Evolutionary conservation across 768 basidiomycete species (phyloP), one percentile per base, ranked within the genome.

Genomic region (Leccinum longicurvipes): DNA sequence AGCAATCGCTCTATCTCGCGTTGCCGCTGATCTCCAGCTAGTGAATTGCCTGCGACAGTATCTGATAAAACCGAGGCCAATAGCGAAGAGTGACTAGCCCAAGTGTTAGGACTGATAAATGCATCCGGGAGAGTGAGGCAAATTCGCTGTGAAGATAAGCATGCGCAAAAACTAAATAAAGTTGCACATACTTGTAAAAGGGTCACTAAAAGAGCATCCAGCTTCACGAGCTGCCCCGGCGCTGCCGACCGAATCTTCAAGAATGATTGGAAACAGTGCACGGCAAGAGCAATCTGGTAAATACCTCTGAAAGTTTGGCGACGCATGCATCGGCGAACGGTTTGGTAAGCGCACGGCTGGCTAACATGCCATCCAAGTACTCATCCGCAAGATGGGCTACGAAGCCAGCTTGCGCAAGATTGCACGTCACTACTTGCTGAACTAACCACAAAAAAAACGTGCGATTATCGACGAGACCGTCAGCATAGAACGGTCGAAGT

Each of bases 391-490:
- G 73, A 49, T 86, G 80, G 25, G 80, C 82, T 12, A 92, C 72
- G 65, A 93, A 92, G 3, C 85, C 86, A 14, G 83, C 82, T 72
- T 93, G 91, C 3, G 91, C 90, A 25, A 92, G 79, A 66, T 92
- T 93, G 64, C 86, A 91, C 3, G 75, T 77, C n/a, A 69, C 66
- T 81, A 89, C 84, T 65, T 91, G 89, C 55, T 87, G 83, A 19
- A 89, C 85, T 24, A 93, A 74, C 91, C 91, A 93, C 14, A 78
- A 72, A 7, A 93, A 78, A 69, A 92, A 91, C 0, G 87, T 85
- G 36, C 79, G 79, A 61, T 84, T 84, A 61, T 93, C 91, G 14
- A 93, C 86, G 15, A 93, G 76, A 24, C 89, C 87, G 67, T 93
- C 91, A 0, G 82, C 76, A 67, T 91, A 92, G 68, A 91, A 91